Base-by-base conservation (phyloP, 345 rosid genomes). In the Reutealis trisperma region DNA sequence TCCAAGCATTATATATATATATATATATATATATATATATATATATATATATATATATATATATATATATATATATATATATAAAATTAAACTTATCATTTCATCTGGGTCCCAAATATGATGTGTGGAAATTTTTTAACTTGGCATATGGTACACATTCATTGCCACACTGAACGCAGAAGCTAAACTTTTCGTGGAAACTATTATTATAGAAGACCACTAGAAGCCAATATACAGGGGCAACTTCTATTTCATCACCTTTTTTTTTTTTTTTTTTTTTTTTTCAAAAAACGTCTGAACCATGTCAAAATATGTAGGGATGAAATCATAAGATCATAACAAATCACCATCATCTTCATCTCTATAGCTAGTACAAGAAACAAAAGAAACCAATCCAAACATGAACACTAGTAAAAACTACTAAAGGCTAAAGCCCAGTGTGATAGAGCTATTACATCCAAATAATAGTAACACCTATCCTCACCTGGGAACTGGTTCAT, bases 401-500 rank as follows among this genome's bases (percentile, higher is more conserved):
- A 37, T 58, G 11, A 21, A 37, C 41, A 37, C 41, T 37, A 41
- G 19, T 27, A 44, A 49, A 47, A 22, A 41, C 2, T 4, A 58
- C 41, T 18, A 19, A 54, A 57, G 30, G 4, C 1, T 12, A 51
- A 65, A 63, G 7, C 5, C 25, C 19, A 49, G 12, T 44, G 37
- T 58, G 22, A 57, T 10, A 32, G 34, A 22, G 59, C 37, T 41
- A 49, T 66, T 55, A 18, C 71, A 19, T 63, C 42, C 30, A 63
- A 63, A 72, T 71, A 52, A 24, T 1, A 5, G 12, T 5, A 58
- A 45, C 32, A 57, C 78, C 55, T 55, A 72, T 79, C 78, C 55
- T 70, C 80, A 75, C 85, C 82, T 37, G 78, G 41, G 30, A 79
- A 65, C 51, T 72, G 78, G 70, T 77, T 77, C 37, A 63, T 64